These are phyloP conservation scores for Pholiota molesta DNA, from an alignment of 768 basidiomycete genomes.

Conservation along the genomic window DNA sequence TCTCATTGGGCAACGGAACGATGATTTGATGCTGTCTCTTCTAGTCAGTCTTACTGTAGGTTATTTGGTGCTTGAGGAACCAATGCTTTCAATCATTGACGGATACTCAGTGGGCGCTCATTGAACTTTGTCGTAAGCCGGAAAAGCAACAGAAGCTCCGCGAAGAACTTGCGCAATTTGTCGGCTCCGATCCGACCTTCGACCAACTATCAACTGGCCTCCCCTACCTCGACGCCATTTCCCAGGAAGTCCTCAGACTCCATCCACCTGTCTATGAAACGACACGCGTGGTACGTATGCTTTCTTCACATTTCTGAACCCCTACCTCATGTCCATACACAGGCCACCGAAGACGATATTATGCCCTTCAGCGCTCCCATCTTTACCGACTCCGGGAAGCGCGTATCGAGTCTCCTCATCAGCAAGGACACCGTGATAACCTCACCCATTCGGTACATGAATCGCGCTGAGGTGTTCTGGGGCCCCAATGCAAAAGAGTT, in stretches of 20 bases:
- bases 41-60: slow-evolving; percentile 41
- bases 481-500: slow-evolving; percentile 61
- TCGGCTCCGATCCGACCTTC: slow-evolving; percentile 50
- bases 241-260: slow-evolving; percentile 42
- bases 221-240: slow-evolving; percentile 59
- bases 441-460: slow-evolving; percentile 47
- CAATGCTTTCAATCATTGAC: background rate
- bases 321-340: slow-evolving; percentile 20
- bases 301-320: background rate
- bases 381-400: slow-evolving; percentile 41
- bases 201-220: slow-evolving; percentile 53
- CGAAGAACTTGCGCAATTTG: slow-evolving; percentile 47
- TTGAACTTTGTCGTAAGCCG: slow-evolving; percentile 51
- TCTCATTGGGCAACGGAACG: background rate
- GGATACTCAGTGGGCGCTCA: slow-evolving; percentile 52
- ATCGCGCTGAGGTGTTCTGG: slow-evolving; percentile 60
- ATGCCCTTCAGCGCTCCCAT: slow-evolving; percentile 60
- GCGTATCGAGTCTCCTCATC: slow-evolving; percentile 42
- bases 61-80: background rate
- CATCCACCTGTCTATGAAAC: slow-evolving; percentile 40
- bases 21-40: background rate
- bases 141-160: slow-evolving; percentile 52
- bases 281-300: slow-evolving; percentile 38
- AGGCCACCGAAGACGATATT: slow-evolving; percentile 56
- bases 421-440: slow-evolving; percentile 49